Base-by-base conservation (phyloP, 2,329 filamentous ascomycete species). In the Penicillium glabrum region DNA sequence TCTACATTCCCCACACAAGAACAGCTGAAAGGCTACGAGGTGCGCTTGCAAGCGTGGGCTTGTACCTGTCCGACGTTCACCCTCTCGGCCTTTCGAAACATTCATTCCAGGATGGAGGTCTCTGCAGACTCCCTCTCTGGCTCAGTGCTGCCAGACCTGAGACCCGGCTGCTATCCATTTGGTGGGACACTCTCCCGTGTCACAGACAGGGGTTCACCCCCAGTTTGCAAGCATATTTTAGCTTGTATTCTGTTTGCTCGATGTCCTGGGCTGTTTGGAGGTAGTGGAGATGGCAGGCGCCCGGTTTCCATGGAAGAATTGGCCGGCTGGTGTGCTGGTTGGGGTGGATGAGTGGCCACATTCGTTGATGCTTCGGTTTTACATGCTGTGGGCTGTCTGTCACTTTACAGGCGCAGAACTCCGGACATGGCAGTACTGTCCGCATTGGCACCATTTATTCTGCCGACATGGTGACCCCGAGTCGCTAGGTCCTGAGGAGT, bases 51-150 rank as follows among this genome's bases (percentile, higher is more conserved):
- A 1, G 85, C 88, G 1, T 98, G 95, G 95, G 92, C 89, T 72
- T 99, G 95, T 74, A 90, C 86, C 1, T 99, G 95, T 77, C 89
- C 92, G 3, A 87, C 86, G 1, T 98, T 98, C 73, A 83, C 88
- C 0, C 87, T 96, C 60, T 80, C 87, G 21, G 84, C 88, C 2
- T 93, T 92, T 64, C 80, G 81, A 26, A 65, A 69, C 49, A 31
- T 51, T 46, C 19, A 37, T 19, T 72, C 77, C 2, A 72, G 74
- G 19, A 49, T 67, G 23, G 58, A 53, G n/a, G 4, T 52, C 47
- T 52, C 43, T 45, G 29, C 41, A 16, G 47, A 49, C 21, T n/a
- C 21, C 23, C 37, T 47, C 14, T 47, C 51, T 35, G 33, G 54
- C 33, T 9, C 27, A n/a, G 60, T 51, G 48, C 31, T 61, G 41